phyloP scores from a whole-genome alignment of 257 asterid species.

The Solanum dulcamara region DNA sequence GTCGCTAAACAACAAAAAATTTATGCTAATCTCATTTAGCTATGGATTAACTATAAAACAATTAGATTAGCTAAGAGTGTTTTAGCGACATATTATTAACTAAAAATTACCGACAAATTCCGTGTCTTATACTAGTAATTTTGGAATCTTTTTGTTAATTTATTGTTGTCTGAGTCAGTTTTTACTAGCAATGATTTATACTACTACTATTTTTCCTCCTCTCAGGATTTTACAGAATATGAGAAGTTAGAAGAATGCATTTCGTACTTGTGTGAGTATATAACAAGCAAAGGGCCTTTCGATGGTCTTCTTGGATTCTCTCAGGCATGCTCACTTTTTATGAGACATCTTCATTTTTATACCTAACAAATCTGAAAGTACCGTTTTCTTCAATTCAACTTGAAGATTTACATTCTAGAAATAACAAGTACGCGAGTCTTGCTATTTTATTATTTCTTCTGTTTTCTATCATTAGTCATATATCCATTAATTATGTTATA shows the following conservation, averaged over 20 bases:
- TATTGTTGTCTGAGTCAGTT: neutral
- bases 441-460: too few species aligned
- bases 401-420: too few species aligned
- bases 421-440: too few species aligned
- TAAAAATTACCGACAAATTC: neutral
- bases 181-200: neutral
- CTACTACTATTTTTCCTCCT: neutral
- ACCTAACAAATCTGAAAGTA: too few species aligned
- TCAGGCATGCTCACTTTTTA: neutral
- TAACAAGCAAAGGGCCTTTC: slow-evolving; percentile 46
- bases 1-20: too few species aligned
- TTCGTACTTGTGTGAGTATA: slow-evolving; percentile 33
- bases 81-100: neutral
- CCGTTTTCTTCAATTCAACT: too few species aligned
- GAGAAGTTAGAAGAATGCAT: slow-evolving; percentile 53
- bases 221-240: slow-evolving; percentile 56
- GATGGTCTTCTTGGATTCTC: slow-evolving; percentile 59
- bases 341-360: neutral
- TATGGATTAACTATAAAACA: too few species aligned
- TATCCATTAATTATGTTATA: too few species aligned
- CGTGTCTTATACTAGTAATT: neutral
- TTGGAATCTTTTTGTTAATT: neutral
- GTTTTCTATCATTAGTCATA: too few species aligned
- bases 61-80: neutral
- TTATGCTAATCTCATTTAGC: too few species aligned